Evolutionary conservation across 2,329 filamentous ascomycete genomes (phyloP), one percentile per base, ranked within the genome.

Genomic region (Ophiosphaerella korrae): DNA sequence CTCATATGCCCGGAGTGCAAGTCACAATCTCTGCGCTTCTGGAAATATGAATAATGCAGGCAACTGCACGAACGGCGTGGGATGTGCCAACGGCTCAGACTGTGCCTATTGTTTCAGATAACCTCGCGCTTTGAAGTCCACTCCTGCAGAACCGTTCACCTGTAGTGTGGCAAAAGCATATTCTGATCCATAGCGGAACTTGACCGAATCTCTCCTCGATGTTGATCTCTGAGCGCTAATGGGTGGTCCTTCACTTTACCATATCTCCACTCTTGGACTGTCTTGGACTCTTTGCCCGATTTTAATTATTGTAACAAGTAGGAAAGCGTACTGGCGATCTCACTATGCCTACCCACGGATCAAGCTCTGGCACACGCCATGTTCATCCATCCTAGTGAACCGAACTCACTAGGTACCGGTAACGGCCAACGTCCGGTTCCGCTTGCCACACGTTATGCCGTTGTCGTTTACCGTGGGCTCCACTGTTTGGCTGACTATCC

Each of bases 381-480:
- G 44, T 60, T 50, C 35, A 50, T 50, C 48, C 50, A 50, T 50
- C 52, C 52, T 57, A 50, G 55, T 55, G 26, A 8, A 29, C 26
- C 26, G 7, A 29, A 48, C 46, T 21, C 3, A 4, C 18, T 21
- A 21, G 18, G 18, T 21, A 21, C 18, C 18, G 18, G 18, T 21
- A 66, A 52, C 60, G 55, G 61, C 48, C 58, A 69, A 69, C 64
- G 62, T 65, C 62, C 68, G 66, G 62, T 56, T 68, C 61, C 55
- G 45, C 62, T 57, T 65, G 60, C 64, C 63, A 50, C 52, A 29
- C 24, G 48, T 43, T 62, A 61, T 63, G 51, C 24, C 42, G 44
- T 57, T 42, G 42, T 51, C 52, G 55, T 50, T 48, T 61, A 63
- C 55, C 57, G 58, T 42, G 42, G 33, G 45, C 57, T 54, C 53